Evolutionary conservation across 495 filamentous ascomycete genomes (phyloP).

Genomic region (Talaromyces wortmannii): DNA sequence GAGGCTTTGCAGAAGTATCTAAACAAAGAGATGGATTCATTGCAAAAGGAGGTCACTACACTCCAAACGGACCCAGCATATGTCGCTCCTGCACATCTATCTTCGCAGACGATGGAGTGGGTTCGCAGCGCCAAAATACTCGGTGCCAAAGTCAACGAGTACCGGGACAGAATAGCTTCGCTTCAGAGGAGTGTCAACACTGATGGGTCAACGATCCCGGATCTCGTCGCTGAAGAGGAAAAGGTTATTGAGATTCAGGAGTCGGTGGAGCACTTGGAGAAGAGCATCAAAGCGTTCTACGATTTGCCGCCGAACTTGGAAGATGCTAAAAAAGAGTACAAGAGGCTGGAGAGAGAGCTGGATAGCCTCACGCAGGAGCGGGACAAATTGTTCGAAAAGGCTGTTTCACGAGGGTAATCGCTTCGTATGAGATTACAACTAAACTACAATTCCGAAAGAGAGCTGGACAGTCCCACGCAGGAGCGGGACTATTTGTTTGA

Average conservation of each 20-base stretch:
- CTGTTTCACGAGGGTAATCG: not conserved
- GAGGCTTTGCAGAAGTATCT: constrained; percentile 47
- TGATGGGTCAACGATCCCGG: constrained; percentile 38
- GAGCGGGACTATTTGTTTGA: no score
- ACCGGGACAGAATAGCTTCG: constrained; percentile 40
- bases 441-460: no score
- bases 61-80: constrained; percentile 41
- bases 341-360: constrained; percentile 55
- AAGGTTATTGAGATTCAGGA: constrained; percentile 21
- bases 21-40: constrained; percentile 26
- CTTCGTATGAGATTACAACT: no score
- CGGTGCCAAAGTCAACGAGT: constrained; percentile 50
- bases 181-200: constrained; percentile 25
- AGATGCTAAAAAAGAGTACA: constrained; percentile 58
- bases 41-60: constrained; percentile 28
- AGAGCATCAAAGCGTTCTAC: constrained; percentile 50
- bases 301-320: constrained; percentile 64
- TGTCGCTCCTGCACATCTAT: constrained; percentile 40
- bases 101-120: constrained; percentile 55
- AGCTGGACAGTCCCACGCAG: no score
- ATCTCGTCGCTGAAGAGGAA: constrained; percentile 43
- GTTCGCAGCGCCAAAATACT: constrained; percentile 54
- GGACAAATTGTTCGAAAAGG: constrained; percentile 63
- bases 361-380: constrained; percentile 47
- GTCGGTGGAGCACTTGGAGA: constrained; percentile 43